Evolutionary conservation across 1,284 basidiomycete genomes (phyloP), one percentile per base, ranked within the genome.

Genomic region (Mycosarcoma maydis): DNA sequence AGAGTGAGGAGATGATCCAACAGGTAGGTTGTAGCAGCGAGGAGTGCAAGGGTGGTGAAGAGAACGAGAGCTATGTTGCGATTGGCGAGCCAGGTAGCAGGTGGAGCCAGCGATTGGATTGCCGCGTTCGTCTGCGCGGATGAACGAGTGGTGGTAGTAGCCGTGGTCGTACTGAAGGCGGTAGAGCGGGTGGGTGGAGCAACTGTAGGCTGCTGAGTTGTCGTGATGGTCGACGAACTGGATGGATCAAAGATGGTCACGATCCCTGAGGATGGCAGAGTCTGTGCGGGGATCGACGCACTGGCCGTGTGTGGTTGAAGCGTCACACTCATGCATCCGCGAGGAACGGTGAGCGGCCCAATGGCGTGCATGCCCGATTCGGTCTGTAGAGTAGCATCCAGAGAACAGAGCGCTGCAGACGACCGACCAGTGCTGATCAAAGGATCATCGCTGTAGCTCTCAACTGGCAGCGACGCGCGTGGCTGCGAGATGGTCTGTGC

Each of bases 11-110:
- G 46, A 26, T 71, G 57, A 23, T 71, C 68, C 14, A 71, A 33
- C 29, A 71, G 61, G 49, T 59, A 71, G 4, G 61, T 71, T 3
- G 61, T 49, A 3, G 57, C 68, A 6, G 61, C 68, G 16, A 71
- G 38, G 19, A 71, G n/a, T 3, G 50, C 57, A 33, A 71, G 58
- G 2, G 50, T 51, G 9, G 56, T 66, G 10, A 61, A 32, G 8
- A 71, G 46, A n/a, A 71, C 13, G 3, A 71, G 32, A 7, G 36
- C 56, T 32, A 64, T 59, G 34, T 70, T 70, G 34, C 62, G 54
- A 10, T 44, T 57, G 9, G 54, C 54, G 16, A 69, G 44, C 59
- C 58, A 62, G 6, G 23, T 29, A 0, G 47, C 50, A 0, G 49
- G 37, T 8, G 49, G 58, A n/a, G 54, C 44, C 6, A 37, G 48